These are phyloP conservation scores for Corchorus capsularis DNA, from an alignment of 345 rosid genomes.

Conservation along the genomic window DNA sequence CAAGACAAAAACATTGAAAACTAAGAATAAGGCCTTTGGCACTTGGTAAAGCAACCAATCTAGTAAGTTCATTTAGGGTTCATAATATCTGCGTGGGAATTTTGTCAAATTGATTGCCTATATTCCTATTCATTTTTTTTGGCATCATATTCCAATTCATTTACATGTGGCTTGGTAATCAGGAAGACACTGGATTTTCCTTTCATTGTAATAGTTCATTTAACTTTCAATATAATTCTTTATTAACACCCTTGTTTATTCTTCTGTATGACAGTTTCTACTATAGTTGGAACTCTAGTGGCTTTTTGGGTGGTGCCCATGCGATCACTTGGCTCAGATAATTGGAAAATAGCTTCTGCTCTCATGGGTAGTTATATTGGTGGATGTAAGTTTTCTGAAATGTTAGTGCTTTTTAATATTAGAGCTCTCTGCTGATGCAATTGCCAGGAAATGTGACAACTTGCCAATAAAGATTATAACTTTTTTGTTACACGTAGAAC, in stretches of 20 bases:
- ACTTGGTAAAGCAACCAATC: neutral
- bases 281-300: constrained; percentile 66
- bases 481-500: neutral
- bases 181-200: neutral
- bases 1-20: neutral
- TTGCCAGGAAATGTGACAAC: neutral
- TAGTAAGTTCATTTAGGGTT: neutral
- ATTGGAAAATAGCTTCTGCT: constrained; percentile 93
- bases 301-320: constrained; percentile 75
- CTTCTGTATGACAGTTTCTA: constrained; percentile 58
- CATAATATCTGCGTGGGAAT: neutral
- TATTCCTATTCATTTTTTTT: neutral
- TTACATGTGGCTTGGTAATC: neutral
- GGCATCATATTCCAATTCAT: neutral
- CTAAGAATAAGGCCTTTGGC: neutral
- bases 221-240: neutral
- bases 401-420: constrained; percentile 15
- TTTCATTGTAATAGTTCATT: neutral
- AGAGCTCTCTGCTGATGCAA: constrained; percentile 24
- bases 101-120: neutral
- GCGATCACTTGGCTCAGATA: constrained; percentile 87
- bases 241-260: neutral
- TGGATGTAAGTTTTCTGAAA: constrained; percentile 55
- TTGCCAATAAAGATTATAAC: neutral
- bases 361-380: constrained; percentile 89